Percentiles rank a stretch among this genome's conserved stretches.
Evolutionary conservation across 2,329 filamentous ascomycete species (phyloP).

Genomic region (Venturia aucupariae): DNA sequence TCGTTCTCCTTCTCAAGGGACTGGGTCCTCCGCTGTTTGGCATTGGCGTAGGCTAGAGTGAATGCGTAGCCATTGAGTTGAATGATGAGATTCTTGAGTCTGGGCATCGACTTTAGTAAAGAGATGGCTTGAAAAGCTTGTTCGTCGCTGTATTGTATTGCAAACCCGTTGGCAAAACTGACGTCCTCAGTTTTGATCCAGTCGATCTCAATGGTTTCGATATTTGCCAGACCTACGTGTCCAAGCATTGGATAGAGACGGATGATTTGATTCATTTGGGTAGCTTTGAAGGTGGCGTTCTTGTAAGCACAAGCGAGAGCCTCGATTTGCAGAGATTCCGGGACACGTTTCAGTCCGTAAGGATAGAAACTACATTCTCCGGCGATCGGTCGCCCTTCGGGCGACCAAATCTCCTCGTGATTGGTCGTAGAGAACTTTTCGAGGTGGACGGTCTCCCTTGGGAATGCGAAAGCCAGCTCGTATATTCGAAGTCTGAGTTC

Average conservation of each 20-base stretch:
- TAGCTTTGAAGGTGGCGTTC: neutral
- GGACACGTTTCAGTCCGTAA: neutral
- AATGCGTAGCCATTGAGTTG: neutral
- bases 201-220: neutral
- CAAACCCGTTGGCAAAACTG: neutral
- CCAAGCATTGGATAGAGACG: neutral
- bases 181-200: slow-evolving; percentile 1
- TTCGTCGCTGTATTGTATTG: neutral
- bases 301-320: neutral
- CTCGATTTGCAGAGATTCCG: neutral
- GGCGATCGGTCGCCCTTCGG: neutral
- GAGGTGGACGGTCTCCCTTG: neutral
- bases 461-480: neutral
- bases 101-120: neutral
- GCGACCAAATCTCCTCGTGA: neutral
- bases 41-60: neutral
- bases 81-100: neutral
- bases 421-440: neutral
- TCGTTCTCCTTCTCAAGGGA: neutral
- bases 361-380: slow-evolving; percentile 2
- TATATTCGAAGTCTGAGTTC: neutral
- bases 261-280: neutral
- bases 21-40: neutral
- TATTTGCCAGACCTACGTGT: neutral
- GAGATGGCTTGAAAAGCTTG: slow-evolving; percentile 2